Conservation (phyloP, 495 filamentous ascomycete genomes). For the Astrothelium subdiscretum region DNA sequence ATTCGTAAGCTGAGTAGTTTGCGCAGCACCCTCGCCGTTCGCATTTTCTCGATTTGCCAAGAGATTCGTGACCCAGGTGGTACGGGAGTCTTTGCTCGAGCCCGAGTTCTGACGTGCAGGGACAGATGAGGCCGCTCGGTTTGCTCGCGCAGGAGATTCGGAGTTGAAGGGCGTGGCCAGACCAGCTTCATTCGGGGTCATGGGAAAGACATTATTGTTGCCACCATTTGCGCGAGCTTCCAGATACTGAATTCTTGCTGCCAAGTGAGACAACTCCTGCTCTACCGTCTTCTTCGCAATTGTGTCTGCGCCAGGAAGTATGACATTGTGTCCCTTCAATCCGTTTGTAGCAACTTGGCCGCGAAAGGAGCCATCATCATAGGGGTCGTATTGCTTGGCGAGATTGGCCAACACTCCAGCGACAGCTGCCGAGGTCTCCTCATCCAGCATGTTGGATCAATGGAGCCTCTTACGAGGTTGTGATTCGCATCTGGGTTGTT, state of each 20-base stretch:
- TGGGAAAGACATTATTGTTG: constrained; percentile 26
- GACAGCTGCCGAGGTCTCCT: constrained; percentile 25
- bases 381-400: constrained; percentile 25
- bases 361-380: constrained; percentile 21
- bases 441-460: constrained; percentile 18
- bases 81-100: constrained; percentile 17
- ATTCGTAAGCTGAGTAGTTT: constrained; percentile 26
- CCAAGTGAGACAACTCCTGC: constrained; percentile 34
- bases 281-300: constrained; percentile 35
- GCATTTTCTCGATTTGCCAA: constrained; percentile 20
- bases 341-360: constrained; percentile 25
- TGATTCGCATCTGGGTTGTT: not conserved
- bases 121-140: not conserved
- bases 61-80: constrained; percentile 30
- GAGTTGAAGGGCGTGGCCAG: constrained; percentile 4
- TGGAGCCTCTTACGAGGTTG: not conserved
- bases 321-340: constrained; percentile 19
- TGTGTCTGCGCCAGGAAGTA: constrained; percentile 36
- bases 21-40: constrained; percentile 19
- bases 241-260: constrained; percentile 34
- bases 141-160: constrained; percentile 5
- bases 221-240: constrained; percentile 33
- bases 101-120: constrained; percentile 18
- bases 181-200: constrained; percentile 30
- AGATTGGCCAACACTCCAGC: constrained; percentile 26